Conservation (phyloP, 2,329 filamentous ascomycete genomes). For the Hymenoscyphus linearis region DNA sequence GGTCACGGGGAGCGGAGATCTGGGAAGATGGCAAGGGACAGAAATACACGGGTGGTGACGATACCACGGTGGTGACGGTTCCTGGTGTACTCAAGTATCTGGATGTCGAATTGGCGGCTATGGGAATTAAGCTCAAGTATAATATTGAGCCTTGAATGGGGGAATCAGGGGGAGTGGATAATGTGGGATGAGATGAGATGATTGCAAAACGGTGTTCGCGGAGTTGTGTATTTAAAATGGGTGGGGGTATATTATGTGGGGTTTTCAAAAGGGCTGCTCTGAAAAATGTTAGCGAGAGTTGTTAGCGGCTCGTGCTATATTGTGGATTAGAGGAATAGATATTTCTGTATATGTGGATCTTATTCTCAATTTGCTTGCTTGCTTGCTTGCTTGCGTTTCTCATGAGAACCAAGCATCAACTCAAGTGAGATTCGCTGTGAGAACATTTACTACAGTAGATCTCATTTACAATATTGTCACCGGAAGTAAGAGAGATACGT, state of each 20-base stretch:
- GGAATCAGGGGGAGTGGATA: neutral
- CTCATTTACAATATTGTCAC: too few relatives aligned
- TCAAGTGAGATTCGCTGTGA: too few relatives aligned
- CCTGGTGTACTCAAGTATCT: constrained; percentile 89
- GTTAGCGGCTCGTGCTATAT: neutral
- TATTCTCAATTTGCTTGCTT: neutral
- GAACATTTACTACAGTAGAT: too few relatives aligned
- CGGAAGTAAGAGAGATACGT: too few relatives aligned
- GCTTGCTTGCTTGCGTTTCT: too few relatives aligned
- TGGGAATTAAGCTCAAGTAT: constrained; percentile 95
- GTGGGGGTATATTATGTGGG: neutral
- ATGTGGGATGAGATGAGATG: constrained; percentile 1
- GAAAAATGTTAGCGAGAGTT: neutral
- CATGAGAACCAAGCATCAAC: too few relatives aligned
- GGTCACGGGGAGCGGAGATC: constrained; percentile 58
- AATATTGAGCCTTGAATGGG: constrained; percentile 49
- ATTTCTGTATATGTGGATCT: neutral
- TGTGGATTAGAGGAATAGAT: neutral
- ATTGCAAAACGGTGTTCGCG: neutral
- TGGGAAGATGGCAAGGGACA: constrained; percentile 90
- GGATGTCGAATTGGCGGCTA: constrained; percentile 91
- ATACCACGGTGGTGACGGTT: constrained; percentile 87
- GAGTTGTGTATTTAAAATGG: neutral
- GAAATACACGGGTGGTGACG: constrained; percentile 80
- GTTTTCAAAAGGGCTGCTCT: neutral